A percentile compares a stretch with the other conserved stretches of the same genome.
phyloP scores from a whole-genome alignment of 169 alveolate genomes.

The Plasmodium fragile region DNA sequence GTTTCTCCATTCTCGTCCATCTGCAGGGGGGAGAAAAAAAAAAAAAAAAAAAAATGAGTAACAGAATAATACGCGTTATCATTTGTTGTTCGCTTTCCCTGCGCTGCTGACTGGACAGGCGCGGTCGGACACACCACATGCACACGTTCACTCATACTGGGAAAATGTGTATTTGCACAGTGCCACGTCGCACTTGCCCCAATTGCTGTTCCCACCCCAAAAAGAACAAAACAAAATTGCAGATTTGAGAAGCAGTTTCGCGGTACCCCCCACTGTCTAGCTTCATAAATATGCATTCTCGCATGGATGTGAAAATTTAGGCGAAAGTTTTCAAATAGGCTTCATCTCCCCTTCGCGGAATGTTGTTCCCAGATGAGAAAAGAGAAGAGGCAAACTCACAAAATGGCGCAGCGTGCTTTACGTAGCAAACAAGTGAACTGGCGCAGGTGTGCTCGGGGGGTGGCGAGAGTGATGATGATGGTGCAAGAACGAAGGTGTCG shows the following conservation, averaged over 20 bases:
- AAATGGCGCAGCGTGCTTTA: not conserved
- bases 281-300: not conserved
- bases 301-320: not conserved
- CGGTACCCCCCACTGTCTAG: not conserved
- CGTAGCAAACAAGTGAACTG: not conserved
- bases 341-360: not conserved
- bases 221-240: not conserved
- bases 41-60: not conserved
- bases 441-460: not conserved
- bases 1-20: constrained; percentile 69
- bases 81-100: not conserved
- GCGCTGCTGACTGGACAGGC: not conserved
- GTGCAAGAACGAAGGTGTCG: not conserved
- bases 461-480: not conserved
- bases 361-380: not conserved
- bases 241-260: not conserved
- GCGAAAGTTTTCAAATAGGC: not conserved
- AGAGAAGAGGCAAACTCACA: not conserved
- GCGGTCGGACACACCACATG: not conserved
- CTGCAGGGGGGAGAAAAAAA: constrained; percentile 1
- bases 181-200: not conserved
- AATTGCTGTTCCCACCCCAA: not conserved
- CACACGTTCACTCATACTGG: not conserved
- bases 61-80: not conserved
- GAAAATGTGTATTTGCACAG: not conserved